phyloP scores from a whole-genome alignment of 2,329 filamentous ascomycete species.

The Aureobasidium zeae region DNA sequence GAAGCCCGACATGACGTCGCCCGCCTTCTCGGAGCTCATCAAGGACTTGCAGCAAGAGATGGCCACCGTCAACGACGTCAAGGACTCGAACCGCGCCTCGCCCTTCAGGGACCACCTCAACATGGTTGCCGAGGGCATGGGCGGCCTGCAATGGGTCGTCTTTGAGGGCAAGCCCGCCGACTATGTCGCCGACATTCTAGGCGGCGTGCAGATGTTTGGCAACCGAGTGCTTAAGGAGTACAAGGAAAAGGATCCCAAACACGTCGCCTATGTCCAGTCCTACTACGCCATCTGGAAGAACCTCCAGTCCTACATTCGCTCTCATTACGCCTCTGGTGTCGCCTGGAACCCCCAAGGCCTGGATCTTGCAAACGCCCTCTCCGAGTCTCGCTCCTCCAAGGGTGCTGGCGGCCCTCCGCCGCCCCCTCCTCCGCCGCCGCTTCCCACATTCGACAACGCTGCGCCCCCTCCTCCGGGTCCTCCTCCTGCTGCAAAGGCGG shows the following conservation, averaged over 20 bases:
- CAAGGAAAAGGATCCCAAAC: slow-evolving; percentile 71
- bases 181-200: slow-evolving; percentile 73
- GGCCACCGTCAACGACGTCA: slow-evolving; percentile 67
- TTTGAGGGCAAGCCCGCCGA: slow-evolving; percentile 75
- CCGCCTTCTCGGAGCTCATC: slow-evolving; percentile 64
- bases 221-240: slow-evolving; percentile 88
- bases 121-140: slow-evolving; percentile 82
- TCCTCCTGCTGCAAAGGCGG: slow-evolving; percentile 36
- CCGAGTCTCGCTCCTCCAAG: slow-evolving; percentile 41
- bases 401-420: slow-evolving; percentile 50
- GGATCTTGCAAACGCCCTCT: slow-evolving; percentile 61
- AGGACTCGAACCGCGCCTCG: slow-evolving; percentile 69
- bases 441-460: slow-evolving; percentile 29
- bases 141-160: slow-evolving; percentile 82
- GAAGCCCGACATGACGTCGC: slow-evolving; percentile 70
- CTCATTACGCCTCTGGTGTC: slow-evolving; percentile 69
- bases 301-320: slow-evolving; percentile 73
- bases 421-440: slow-evolving; percentile 59
- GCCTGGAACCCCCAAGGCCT: slow-evolving; percentile 76
- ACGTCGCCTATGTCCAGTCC: slow-evolving; percentile 83
- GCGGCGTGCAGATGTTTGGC: slow-evolving; percentile 84
- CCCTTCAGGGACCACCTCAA: slow-evolving; percentile 72
- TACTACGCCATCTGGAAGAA: slow-evolving; percentile 87
- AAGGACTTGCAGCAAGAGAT: slow-evolving; percentile 81
- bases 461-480: slow-evolving; percentile 58